Evolutionary conservation across 2,329 filamentous ascomycete species (phyloP).

Genomic region (Fusarium beomiforme): DNA sequence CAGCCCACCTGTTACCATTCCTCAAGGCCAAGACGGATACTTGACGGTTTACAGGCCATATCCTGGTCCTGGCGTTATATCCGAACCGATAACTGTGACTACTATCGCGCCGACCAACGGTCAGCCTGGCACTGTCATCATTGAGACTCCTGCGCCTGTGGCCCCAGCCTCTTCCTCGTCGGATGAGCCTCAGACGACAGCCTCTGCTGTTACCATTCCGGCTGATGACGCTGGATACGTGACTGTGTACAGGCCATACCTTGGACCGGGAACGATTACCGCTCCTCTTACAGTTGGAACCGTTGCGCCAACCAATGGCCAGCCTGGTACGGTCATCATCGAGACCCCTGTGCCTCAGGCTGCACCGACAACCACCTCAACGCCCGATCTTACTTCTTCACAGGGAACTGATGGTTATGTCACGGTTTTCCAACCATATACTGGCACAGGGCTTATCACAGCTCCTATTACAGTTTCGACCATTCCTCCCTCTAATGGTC

Average conservation of each 20-base stretch:
- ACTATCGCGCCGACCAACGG: conserved; percentile 16
- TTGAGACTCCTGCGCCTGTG: conserved; percentile 19
- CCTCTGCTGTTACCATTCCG: conserved; percentile 16
- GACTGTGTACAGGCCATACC: conserved; percentile 25
- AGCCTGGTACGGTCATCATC: conserved; percentile 29
- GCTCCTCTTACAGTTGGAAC: conserved; percentile 20
- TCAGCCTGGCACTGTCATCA: conserved; percentile 30
- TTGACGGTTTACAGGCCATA: conserved; percentile 26
- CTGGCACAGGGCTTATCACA: conserved; percentile 10
- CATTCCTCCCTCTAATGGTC: conserved; percentile 9
- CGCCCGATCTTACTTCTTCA: neutral
- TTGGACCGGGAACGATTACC: conserved; percentile 26
- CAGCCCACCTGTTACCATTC: conserved; percentile 16
- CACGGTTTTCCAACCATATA: conserved; percentile 20
- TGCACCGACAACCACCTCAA: neutral
- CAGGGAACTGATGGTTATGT: conserved; percentile 21
- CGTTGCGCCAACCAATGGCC: conserved; percentile 4
- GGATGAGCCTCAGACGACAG: neutral
- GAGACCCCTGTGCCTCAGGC: conserved; percentile 22
- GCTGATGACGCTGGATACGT: conserved; percentile 11
- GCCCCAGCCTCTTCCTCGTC: neutral
- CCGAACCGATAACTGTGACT: conserved; percentile 21
- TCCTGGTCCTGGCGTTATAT: conserved; percentile 21
- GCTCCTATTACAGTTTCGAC: conserved; percentile 17
- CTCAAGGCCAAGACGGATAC: conserved; percentile 28